A percentile compares a stretch with the other conserved stretches of the same genome.
phyloP scores from a whole-genome alignment of 371 early-diverging fungal genomes.

The Chytridium lagenaria region DNA sequence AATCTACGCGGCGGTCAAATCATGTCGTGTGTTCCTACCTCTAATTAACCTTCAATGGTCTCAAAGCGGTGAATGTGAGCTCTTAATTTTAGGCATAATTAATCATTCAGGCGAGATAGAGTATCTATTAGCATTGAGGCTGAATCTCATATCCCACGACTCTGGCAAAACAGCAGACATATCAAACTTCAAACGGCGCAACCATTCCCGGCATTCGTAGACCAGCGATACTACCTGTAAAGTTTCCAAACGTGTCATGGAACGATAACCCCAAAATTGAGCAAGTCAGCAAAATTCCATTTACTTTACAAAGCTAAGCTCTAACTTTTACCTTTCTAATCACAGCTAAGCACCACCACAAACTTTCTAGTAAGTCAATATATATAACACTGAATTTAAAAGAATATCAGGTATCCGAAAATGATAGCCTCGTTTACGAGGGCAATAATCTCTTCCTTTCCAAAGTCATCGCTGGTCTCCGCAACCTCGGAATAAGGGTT shows the following conservation, averaged over 20 bases:
- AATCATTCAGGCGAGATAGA: slow-evolving; percentile 21
- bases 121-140: slow-evolving; percentile 21
- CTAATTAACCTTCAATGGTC: slow-evolving; percentile 21
- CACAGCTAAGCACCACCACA: slow-evolving; percentile 21
- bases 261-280: slow-evolving; percentile 27
- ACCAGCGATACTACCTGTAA: slow-evolving; percentile 30
- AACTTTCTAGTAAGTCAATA: slow-evolving; percentile 25
- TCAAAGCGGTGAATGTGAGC: slow-evolving; percentile 11
- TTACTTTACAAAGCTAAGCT: background rate
- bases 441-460: slow-evolving; percentile 3
- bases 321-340: background rate
- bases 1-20: slow-evolving; percentile 29
- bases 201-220: slow-evolving; percentile 24
- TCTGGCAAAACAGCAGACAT: slow-evolving; percentile 18
- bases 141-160: slow-evolving; percentile 33
- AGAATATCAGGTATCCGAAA: slow-evolving; percentile 12
- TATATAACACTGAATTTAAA: background rate
- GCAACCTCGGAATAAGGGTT: slow-evolving; percentile 26
- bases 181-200: slow-evolving; percentile 1
- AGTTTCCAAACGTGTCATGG: slow-evolving; percentile 27
- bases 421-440: background rate
- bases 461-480: slow-evolving; percentile 20
- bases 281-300: background rate
- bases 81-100: background rate
- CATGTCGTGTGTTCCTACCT: slow-evolving; percentile 28